These are phyloP conservation scores for Pythium dissotocum DNA, from an alignment of 352 stramenopile genomes.

Conservation along the genomic window DNA sequence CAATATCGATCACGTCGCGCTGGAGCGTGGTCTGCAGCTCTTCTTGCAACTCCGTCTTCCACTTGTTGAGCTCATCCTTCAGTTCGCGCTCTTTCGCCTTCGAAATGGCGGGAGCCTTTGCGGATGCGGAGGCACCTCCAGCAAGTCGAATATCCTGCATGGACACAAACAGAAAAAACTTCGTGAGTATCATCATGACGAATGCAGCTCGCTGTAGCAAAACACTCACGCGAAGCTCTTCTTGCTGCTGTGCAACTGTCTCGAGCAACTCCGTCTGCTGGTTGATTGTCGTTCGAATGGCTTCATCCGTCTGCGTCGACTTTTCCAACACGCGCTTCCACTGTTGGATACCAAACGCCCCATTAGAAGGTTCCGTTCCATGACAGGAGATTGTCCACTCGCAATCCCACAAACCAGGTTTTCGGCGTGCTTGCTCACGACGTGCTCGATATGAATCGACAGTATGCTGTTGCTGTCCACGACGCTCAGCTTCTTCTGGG, in stretches of 20 bases:
- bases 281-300: not conserved
- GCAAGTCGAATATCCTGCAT: slow-evolving; percentile 3
- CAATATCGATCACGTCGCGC: slow-evolving; percentile 53
- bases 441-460: slow-evolving; percentile 67
- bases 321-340: slow-evolving; percentile 59
- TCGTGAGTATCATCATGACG: not conserved
- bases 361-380: not conserved
- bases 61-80: slow-evolving; percentile 31
- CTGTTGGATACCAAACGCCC: slow-evolving; percentile 19
- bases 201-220: not conserved
- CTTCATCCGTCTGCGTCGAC: slow-evolving; percentile 18
- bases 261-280: slow-evolving; percentile 20
- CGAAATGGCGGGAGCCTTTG: slow-evolving; percentile 4
- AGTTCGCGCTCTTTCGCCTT: slow-evolving; percentile 23
- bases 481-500: slow-evolving; percentile 61
- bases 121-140: not conserved
- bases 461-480: slow-evolving; percentile 53
- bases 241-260: slow-evolving; percentile 19
- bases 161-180: not conserved
- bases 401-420: slow-evolving; percentile 44
- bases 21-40: slow-evolving; percentile 52
- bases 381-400: not conserved
- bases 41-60: slow-evolving; percentile 28
- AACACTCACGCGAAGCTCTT: slow-evolving; percentile 21
- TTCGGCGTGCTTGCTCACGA: slow-evolving; percentile 65